phyloP scores from a whole-genome alignment of 768 basidiomycete species.

The Imleria badia region DNA sequence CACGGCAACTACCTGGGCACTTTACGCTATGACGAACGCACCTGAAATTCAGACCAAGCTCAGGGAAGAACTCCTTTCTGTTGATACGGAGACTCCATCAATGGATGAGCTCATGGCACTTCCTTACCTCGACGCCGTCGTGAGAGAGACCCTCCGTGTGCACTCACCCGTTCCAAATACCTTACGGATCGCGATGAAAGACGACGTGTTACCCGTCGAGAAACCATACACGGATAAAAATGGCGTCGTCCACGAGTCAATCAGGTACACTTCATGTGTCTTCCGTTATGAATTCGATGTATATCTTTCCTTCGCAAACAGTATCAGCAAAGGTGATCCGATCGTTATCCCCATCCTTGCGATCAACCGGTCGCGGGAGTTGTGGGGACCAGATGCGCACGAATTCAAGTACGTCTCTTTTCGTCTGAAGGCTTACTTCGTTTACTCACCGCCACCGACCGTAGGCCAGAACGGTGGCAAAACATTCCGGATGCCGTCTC shows the following conservation, averaged over 20 bases:
- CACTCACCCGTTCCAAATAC: conserved; percentile 47
- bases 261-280: conserved; percentile 31
- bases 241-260: conserved; percentile 39
- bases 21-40: conserved; percentile 52
- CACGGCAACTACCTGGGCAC: conserved; percentile 54
- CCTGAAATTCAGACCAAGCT: conserved; percentile 53
- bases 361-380: conserved; percentile 48
- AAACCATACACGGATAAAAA: conserved; percentile 44
- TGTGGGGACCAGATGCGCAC: conserved; percentile 63
- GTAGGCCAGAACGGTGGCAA: conserved; percentile 67
- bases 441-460: neutral
- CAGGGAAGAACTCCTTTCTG: conserved; percentile 52
- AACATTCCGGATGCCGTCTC: conserved; percentile 43
- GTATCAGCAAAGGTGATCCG: conserved; percentile 44
- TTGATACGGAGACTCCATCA: conserved; percentile 54
- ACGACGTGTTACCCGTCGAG: conserved; percentile 52
- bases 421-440: neutral
- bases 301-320: conserved; percentile 7
- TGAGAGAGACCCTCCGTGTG: conserved; percentile 59
- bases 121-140: conserved; percentile 65
- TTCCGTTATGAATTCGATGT: neutral
- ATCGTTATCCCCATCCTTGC: conserved; percentile 53
- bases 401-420: conserved; percentile 52
- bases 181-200: conserved; percentile 45
- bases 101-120: conserved; percentile 70